Evolutionary conservation across 495 filamentous ascomycete species (phyloP).

Genomic region (Bacidia rubella): DNA sequence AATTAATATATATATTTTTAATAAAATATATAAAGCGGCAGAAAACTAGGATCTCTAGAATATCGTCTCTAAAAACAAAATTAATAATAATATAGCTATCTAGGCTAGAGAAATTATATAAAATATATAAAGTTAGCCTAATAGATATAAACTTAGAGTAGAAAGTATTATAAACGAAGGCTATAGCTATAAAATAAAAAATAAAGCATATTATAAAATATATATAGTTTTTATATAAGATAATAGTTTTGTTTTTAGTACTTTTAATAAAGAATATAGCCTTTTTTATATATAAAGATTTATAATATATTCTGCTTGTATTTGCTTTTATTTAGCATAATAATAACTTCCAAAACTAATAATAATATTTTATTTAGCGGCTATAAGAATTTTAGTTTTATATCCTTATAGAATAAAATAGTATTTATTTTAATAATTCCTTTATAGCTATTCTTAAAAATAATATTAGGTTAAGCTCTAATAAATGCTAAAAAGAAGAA

Average conservation of each 20-base stretch:
- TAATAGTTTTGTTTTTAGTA: background rate
- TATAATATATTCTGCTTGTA: background rate
- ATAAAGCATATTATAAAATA: too few species aligned
- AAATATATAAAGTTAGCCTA: background rate
- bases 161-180: background rate
- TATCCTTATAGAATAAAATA: background rate
- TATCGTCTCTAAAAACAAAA: too few species aligned
- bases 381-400: background rate
- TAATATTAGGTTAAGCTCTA: background rate
- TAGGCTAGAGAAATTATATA: background rate
- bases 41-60: too few species aligned
- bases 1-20: too few species aligned
- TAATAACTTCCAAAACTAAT: background rate
- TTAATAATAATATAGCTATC: background rate
- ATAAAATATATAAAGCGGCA: too few species aligned
- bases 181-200: background rate
- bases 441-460: background rate
- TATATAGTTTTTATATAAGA: background rate
- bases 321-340: background rate
- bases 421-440: background rate
- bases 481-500: too few species aligned
- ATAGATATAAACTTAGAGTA: background rate
- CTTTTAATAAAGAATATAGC: background rate
- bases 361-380: background rate
- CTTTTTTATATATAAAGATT: background rate